These are phyloP conservation scores for Hanseniaspora pseudoguilliermondii DNA, from an alignment of 805 yeast genomes.

Conservation along the genomic window DNA sequence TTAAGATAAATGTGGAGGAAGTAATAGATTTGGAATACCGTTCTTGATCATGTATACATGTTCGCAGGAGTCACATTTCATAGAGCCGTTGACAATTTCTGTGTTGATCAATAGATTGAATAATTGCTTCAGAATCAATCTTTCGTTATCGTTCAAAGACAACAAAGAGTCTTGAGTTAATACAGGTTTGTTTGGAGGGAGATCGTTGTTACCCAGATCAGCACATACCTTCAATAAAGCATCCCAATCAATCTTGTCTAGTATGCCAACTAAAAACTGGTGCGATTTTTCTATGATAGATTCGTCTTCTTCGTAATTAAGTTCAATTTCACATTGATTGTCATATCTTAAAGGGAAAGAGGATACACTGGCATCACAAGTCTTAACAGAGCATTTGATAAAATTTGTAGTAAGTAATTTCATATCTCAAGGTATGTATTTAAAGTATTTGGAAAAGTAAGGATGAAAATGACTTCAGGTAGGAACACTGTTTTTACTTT, in stretches of 20 bases:
- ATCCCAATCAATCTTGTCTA: conserved; percentile 78
- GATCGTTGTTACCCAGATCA: conserved; percentile 53
- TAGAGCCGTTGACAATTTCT: conserved; percentile 72
- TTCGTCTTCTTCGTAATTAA: conserved; percentile 27
- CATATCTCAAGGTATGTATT: conserved; percentile 33
- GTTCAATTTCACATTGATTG: conserved; percentile 45
- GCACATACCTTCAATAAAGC: conserved; percentile 67
- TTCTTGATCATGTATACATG: conserved; percentile 84
- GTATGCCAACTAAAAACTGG: conserved; percentile 60
- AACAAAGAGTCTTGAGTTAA: conserved; percentile 18
- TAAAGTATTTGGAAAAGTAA: background rate
- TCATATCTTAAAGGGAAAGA: conserved; percentile 70
- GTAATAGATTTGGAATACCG: conserved; percentile 81
- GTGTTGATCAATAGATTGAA: conserved; percentile 76
- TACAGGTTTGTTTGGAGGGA: conserved; percentile 54
- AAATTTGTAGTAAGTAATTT: conserved; percentile 92
- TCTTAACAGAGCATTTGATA: conserved; percentile 79
- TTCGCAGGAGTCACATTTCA: conserved; percentile 76
- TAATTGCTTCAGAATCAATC: conserved; percentile 52
- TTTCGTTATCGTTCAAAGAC: conserved; percentile 31
- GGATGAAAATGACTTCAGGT: no score
- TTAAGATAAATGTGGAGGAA: conserved; percentile 83
- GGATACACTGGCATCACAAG: conserved; percentile 59
- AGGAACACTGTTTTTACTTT: no score
- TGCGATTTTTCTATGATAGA: conserved; percentile 67